Conservation (phyloP, 2,329 filamentous ascomycete species). For the Paraphoma chrysanthemicola region DNA sequence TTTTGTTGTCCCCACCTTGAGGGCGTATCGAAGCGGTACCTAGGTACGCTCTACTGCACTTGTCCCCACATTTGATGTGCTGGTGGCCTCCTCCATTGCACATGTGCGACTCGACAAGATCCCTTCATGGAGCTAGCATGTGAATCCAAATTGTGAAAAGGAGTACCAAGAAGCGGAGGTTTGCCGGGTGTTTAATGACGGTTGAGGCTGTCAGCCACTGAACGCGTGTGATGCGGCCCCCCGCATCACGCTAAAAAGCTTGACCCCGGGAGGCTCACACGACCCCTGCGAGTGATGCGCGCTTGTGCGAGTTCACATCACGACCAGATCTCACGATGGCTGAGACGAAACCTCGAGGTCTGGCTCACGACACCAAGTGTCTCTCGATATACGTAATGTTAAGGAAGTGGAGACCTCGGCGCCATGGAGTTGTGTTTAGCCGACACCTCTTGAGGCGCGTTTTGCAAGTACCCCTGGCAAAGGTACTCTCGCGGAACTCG, state of each 20-base stretch:
- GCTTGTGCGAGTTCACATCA: slow-evolving; percentile 14
- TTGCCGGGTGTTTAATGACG: background rate
- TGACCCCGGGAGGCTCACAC: slow-evolving; percentile 11
- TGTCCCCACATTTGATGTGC: no score
- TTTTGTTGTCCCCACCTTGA: no score
- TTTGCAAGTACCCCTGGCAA: slow-evolving; percentile 1
- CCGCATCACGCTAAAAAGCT: slow-evolving; percentile 14
- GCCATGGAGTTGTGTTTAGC: background rate
- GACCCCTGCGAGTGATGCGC: slow-evolving; percentile 20
- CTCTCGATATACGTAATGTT: background rate
- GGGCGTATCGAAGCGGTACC: no score
- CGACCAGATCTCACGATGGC: slow-evolving; percentile 11
- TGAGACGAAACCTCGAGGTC: background rate
- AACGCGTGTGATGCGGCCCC: slow-evolving; percentile 12
- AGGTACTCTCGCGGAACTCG: slow-evolving; percentile 1
- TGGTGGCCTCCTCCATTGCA: no score
- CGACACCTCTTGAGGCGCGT: background rate
- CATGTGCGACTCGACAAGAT: no score
- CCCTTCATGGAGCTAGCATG: no score
- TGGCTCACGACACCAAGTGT: slow-evolving; percentile 10
- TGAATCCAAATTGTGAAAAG: no score
- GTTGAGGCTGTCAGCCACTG: slow-evolving; percentile 1
- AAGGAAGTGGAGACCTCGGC: slow-evolving; percentile 2
- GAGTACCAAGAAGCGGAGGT: no score
- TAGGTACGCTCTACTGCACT: no score